Percentiles rank a stretch among this genome's conserved stretches.
Conservation (phyloP, 441 rosid species). For the Brassica hybrid region DNA sequence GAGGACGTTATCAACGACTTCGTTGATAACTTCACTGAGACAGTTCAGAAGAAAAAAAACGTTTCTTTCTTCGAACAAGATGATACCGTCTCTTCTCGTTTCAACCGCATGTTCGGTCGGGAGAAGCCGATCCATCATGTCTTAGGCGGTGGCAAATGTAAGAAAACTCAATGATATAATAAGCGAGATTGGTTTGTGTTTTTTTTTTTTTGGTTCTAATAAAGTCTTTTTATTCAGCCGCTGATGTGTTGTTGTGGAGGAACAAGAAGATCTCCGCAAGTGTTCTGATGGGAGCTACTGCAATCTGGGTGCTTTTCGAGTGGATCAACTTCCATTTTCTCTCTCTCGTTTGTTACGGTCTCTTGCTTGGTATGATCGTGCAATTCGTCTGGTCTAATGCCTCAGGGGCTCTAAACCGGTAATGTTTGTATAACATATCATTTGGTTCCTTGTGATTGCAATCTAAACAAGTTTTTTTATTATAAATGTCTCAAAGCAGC, state of each 20-base stretch:
- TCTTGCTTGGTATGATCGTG: constrained; percentile 83
- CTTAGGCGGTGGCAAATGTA: constrained; percentile 93
- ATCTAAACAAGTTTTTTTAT: constrained; percentile 2
- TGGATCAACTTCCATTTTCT: constrained; percentile 93
- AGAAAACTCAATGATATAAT: neutral
- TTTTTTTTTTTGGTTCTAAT: neutral
- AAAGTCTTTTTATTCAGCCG: constrained; percentile 61
- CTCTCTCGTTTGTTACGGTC: constrained; percentile 60
- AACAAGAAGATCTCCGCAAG: constrained; percentile 95
- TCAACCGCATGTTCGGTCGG: constrained; percentile 80
- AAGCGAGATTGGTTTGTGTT: neutral
- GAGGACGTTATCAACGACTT: constrained; percentile 62
- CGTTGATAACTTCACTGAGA: constrained; percentile 67
- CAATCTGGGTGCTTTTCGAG: constrained; percentile 91
- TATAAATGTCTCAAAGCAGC: constrained; percentile 47
- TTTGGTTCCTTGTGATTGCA: neutral
- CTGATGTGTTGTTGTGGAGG: constrained; percentile 99
- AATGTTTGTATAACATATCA: constrained; percentile 1
- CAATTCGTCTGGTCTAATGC: constrained; percentile 88
- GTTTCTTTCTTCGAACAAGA: constrained; percentile 66
- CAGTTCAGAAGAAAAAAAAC: constrained; percentile 65
- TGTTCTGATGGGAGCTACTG: constrained; percentile 73
- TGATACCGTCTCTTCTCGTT: constrained; percentile 60
- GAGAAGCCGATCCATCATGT: constrained; percentile 74
- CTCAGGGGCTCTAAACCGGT: constrained; percentile 75